Evolutionary conservation across 768 basidiomycete species (phyloP).

Genomic region (Suillus subaureus): DNA sequence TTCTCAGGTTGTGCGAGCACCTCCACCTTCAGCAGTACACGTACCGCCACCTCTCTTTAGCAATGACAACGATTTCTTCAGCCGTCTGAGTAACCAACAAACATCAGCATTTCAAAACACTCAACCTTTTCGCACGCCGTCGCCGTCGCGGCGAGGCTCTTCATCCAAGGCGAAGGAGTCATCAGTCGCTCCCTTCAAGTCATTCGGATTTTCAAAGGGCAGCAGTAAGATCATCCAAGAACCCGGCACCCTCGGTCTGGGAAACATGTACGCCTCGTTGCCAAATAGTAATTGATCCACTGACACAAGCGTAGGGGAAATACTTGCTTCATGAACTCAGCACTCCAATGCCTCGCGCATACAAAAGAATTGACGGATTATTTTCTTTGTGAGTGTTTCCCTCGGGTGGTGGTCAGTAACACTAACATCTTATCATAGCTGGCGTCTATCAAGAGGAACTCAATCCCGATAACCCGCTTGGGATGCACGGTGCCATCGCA

Average conservation of each 20-base stretch:
- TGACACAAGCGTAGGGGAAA: slow-evolving; percentile 65
- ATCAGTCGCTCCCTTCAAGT: slow-evolving; percentile 29
- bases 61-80: slow-evolving; percentile 58
- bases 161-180: slow-evolving; percentile 28
- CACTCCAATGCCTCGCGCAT: slow-evolving; percentile 94
- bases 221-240: slow-evolving; percentile 45
- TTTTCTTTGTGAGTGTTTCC: slow-evolving; percentile 69
- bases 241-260: slow-evolving; percentile 83
- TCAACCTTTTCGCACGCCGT: slow-evolving; percentile 27
- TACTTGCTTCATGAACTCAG: slow-evolving; percentile 99
- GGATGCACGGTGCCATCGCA: slow-evolving; percentile 98
- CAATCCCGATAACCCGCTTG: slow-evolving; percentile 95
- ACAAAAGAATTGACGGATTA: slow-evolving; percentile 89
- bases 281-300: slow-evolving; percentile 14
- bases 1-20: slow-evolving; percentile 7
- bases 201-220: slow-evolving; percentile 38
- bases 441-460: slow-evolving; percentile 85
- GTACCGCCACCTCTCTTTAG: slow-evolving; percentile 55
- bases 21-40: slow-evolving; percentile 19
- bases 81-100: slow-evolving; percentile 37
- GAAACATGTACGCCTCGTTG: slow-evolving; percentile 66
- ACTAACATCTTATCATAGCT: slow-evolving; percentile 40
- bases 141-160: slow-evolving; percentile 21
- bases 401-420: slow-evolving; percentile 13
- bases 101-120: slow-evolving; percentile 22